These are phyloP conservation scores for Plasmodium ovale DNA, from an alignment of 169 alveolate genomes.

Conservation along the genomic window DNA sequence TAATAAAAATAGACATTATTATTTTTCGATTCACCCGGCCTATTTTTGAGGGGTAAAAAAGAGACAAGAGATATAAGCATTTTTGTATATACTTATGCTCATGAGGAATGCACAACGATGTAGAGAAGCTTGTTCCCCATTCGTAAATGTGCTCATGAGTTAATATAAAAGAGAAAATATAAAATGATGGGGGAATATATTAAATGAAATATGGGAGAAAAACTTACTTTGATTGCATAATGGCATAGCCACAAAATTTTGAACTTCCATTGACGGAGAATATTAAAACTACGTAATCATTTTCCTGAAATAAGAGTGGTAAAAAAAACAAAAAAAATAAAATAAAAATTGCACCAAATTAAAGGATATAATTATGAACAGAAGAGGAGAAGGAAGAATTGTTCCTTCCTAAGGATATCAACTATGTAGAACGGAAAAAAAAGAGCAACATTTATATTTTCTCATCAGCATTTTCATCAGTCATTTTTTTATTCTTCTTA, in stretches of 20 bases:
- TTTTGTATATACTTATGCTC: background rate
- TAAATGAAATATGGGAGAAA: background rate
- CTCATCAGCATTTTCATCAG: background rate
- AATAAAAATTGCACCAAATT: too few relatives aligned
- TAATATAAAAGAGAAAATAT: background rate
- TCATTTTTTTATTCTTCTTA: background rate
- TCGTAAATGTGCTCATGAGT: too few relatives aligned
- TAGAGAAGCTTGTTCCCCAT: too few relatives aligned
- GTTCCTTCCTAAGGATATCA: too few relatives aligned
- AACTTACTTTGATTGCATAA: constrained; percentile 78
- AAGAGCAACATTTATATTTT: too few relatives aligned
- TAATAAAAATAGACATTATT: constrained; percentile 74
- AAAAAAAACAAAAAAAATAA: background rate
- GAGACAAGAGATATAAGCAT: background rate
- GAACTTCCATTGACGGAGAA: constrained; percentile 84
- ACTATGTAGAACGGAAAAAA: too few relatives aligned
- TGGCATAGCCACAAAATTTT: constrained; percentile 82
- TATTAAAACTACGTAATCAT: constrained; percentile 80
- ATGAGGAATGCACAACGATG: too few relatives aligned
- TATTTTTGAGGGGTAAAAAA: constrained; percentile 25
- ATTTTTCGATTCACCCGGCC: constrained; percentile 81
- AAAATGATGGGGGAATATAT: background rate
- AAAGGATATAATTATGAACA: too few relatives aligned
- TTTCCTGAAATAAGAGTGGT: constrained; percentile 43
- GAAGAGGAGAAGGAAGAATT: too few relatives aligned